Conservation (phyloP, 441 rosid genomes). For the Croton setiger region DNA sequence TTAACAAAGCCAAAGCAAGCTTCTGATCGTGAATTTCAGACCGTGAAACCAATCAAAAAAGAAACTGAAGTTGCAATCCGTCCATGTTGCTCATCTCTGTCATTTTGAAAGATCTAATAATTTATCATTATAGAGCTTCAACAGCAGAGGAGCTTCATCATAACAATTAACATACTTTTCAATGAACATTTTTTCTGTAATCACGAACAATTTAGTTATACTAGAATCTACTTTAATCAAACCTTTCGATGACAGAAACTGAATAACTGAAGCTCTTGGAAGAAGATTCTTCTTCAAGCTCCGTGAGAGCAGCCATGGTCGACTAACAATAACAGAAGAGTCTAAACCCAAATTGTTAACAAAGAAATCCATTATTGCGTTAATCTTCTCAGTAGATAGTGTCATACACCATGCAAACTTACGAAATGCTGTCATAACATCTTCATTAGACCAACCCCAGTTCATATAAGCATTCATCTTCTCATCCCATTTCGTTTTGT, state of each 20-base stretch:
- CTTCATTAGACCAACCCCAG: no score
- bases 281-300: constrained; percentile 22
- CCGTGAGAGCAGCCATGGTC: neutral
- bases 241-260: constrained; percentile 8
- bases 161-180: neutral
- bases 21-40: neutral
- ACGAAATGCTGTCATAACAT: no score
- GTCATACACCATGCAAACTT: constrained; percentile 2
- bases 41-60: neutral
- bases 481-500: no score
- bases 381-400: constrained; percentile 10
- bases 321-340: constrained; percentile 4
- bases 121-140: constrained; percentile 9
- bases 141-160: constrained; percentile 12
- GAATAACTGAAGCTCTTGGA: constrained; percentile 18
- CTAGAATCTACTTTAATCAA: neutral
- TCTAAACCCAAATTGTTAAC: constrained; percentile 15
- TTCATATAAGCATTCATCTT: no score
- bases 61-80: no score
- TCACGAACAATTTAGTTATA: neutral
- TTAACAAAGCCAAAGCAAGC: neutral
- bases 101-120: neutral
- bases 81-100: neutral
- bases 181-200: neutral
- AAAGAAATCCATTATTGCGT: constrained; percentile 17